Evolutionary conservation across 2,329 filamentous ascomycete genomes (phyloP).

Genomic region (Pleoardoris graminearum): DNA sequence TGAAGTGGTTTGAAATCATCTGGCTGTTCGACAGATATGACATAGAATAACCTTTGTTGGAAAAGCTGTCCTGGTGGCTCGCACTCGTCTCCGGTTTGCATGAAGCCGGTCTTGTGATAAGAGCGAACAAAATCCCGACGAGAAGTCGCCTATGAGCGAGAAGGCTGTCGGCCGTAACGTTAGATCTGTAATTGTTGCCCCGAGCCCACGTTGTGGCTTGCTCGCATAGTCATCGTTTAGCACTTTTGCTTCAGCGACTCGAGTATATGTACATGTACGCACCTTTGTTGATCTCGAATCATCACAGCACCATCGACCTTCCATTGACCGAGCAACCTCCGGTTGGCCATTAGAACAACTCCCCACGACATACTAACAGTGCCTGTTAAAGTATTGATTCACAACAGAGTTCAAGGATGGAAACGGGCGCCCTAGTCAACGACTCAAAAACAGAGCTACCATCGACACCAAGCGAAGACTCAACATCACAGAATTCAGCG

Average conservation of each 20-base stretch:
- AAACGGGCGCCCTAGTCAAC: conserved; percentile 1
- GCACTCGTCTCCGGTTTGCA: background rate
- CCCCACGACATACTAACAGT: too few relatives aligned
- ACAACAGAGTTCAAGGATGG: too few relatives aligned
- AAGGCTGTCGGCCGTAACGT: background rate
- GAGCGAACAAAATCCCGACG: background rate
- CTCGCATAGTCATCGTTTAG: background rate
- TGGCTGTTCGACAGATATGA: too few relatives aligned
- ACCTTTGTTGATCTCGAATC: background rate
- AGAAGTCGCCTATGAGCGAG: background rate
- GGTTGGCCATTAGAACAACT: too few relatives aligned
- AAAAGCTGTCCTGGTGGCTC: background rate
- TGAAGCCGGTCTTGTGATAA: background rate
- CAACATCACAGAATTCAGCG: conserved; percentile 14
- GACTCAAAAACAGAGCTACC: conserved; percentile 12
- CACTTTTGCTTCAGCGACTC: background rate
- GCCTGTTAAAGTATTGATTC: too few relatives aligned
- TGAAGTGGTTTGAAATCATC: too few relatives aligned
- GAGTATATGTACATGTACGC: background rate
- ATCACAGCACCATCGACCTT: background rate
- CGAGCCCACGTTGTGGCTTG: conserved; percentile 3
- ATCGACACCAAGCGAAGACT: conserved; percentile 11
- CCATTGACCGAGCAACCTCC: background rate
- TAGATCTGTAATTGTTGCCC: background rate
- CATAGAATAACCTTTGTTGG: too few relatives aligned